These are phyloP conservation scores for Lachancea sp. DNA, from an alignment of 805 yeast genomes.

Conservation along the genomic window DNA sequence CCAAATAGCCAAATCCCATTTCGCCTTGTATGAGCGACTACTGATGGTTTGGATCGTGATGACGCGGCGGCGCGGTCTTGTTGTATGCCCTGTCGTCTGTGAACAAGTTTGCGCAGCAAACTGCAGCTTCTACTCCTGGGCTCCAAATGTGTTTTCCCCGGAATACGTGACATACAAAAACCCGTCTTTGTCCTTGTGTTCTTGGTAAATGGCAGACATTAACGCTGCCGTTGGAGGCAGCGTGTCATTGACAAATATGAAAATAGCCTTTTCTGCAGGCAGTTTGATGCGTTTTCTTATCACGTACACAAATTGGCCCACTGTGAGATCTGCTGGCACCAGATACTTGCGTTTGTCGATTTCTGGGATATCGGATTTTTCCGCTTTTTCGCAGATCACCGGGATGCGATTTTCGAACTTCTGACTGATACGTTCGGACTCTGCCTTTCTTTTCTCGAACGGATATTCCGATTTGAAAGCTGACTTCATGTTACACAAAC, in stretches of 20 bases:
- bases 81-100: neutral
- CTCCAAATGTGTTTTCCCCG: conserved; percentile 95
- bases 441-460: conserved; percentile 91
- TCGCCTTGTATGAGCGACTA: too few relatives aligned
- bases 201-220: conserved; percentile 91
- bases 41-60: too few relatives aligned
- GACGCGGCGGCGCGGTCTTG: neutral
- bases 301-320: conserved; percentile 97
- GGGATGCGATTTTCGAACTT: conserved; percentile 92
- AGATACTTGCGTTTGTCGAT: conserved; percentile 95
- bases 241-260: conserved; percentile 93
- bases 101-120: neutral
- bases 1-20: neutral
- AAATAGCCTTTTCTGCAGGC: conserved; percentile 96
- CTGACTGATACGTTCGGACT: conserved; percentile 82
- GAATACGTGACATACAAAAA: conserved; percentile 92
- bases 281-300: conserved; percentile 92
- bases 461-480: conserved; percentile 62
- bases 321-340: conserved; percentile 93
- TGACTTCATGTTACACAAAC: conserved; percentile 24
- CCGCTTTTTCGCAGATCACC: conserved; percentile 93
- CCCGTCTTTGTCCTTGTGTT: conserved; percentile 97
- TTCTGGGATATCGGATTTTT: conserved; percentile 90
- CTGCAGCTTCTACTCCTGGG: neutral
- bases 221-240: conserved; percentile 97